A percentile compares a stretch with the other conserved stretches of the same genome.
Conservation (phyloP, 495 filamentous ascomycete species). For the Tuber calosporum region DNA sequence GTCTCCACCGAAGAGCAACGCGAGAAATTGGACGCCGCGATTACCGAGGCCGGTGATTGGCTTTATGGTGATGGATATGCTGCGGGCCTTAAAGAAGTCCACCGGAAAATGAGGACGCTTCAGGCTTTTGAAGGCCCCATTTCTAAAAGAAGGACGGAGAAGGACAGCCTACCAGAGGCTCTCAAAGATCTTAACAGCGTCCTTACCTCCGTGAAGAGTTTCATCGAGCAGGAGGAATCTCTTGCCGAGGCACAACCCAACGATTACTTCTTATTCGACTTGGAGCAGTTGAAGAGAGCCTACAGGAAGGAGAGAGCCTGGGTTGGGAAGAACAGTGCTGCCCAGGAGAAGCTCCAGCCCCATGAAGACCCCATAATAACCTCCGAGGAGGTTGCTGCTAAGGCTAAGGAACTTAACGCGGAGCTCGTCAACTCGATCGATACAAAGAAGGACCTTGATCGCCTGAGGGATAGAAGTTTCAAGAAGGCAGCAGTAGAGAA, state of each 20-base stretch:
- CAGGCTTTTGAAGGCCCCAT: constrained; percentile 51
- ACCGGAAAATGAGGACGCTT: constrained; percentile 62
- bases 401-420: constrained; percentile 56
- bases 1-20: constrained; percentile 61
- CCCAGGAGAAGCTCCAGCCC: constrained; percentile 59
- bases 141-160: constrained; percentile 45
- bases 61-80: constrained; percentile 77
- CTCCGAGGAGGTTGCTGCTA: constrained; percentile 57
- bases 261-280: constrained; percentile 50
- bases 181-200: constrained; percentile 46
- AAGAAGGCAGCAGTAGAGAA: constrained; percentile 48
- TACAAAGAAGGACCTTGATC: constrained; percentile 46
- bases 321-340: constrained; percentile 59
- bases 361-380: constrained; percentile 66
- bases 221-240: constrained; percentile 42
- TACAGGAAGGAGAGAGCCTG: constrained; percentile 50
- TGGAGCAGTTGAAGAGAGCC: constrained; percentile 50
- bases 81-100: constrained; percentile 63
- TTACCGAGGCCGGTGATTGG: constrained; percentile 71
- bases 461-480: constrained; percentile 45
- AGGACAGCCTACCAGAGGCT: constrained; percentile 41
- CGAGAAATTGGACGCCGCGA: constrained; percentile 54
- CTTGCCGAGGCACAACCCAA: constrained; percentile 43
- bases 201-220: constrained; percentile 47
- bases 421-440: constrained; percentile 57